phyloP scores from a whole-genome alignment of 345 rosid genomes.

The Adansonia digitata region DNA sequence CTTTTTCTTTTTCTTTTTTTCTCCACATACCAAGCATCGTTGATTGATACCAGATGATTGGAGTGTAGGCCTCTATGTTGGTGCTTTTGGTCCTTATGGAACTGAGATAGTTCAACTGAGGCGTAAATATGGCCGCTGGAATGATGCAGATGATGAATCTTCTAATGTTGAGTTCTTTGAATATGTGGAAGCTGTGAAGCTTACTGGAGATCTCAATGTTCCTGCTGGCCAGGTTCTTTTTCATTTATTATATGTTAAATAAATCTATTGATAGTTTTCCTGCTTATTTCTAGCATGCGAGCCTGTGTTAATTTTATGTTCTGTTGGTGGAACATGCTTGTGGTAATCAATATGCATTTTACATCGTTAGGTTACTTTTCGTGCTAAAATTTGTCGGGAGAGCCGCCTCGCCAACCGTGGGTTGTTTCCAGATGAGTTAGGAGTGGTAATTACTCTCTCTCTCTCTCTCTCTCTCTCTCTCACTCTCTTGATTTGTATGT shows the following conservation, averaged over 20 bases:
- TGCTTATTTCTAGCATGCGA: not conserved
- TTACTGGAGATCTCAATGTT: constrained; percentile 97
- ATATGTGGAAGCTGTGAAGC: constrained; percentile 93
- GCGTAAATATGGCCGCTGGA: constrained; percentile 88
- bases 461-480: not conserved
- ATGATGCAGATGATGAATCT: constrained; percentile 41
- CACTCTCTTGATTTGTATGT: not conserved
- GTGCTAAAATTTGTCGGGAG: constrained; percentile 86
- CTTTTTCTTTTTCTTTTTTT: constrained; percentile 10
- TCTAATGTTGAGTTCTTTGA: constrained; percentile 79
- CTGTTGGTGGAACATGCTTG: not conserved
- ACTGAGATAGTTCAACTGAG: constrained; percentile 88
- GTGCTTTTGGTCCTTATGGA: constrained; percentile 95
- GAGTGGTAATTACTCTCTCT: constrained; percentile 60
- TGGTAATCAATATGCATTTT: constrained; percentile 17
- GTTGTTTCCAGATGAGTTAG: constrained; percentile 77
- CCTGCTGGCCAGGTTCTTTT: constrained; percentile 89
- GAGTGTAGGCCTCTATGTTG: constrained; percentile 76
- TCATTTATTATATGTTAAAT: not conserved
- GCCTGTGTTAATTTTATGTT: constrained; percentile 1
- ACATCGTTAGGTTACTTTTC: constrained; percentile 77
- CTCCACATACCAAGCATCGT: not conserved
- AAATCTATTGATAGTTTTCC: not conserved
- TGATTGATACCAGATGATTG: constrained; percentile 17
- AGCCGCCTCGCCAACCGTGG: constrained; percentile 55